Evolutionary conservation across 371 early-diverging fungal species (phyloP).

Genomic region (Mucor piriformis): DNA sequence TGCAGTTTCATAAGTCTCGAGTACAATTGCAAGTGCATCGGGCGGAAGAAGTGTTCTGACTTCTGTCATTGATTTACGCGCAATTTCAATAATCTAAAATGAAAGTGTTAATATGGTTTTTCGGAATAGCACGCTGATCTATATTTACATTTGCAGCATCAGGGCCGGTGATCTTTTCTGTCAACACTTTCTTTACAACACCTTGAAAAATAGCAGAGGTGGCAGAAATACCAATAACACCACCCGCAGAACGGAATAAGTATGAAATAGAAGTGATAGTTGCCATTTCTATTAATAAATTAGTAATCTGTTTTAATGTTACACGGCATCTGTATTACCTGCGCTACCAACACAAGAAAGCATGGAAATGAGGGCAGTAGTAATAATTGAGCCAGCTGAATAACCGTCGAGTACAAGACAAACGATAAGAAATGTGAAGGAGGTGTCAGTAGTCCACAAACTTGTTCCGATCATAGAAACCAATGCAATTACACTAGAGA

Average conservation of each 20-base stretch:
- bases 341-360: conserved; percentile 44
- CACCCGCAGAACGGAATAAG: conserved; percentile 50
- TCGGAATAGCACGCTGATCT: background rate
- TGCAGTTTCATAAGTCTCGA: conserved; percentile 44
- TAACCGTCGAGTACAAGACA: conserved; percentile 46
- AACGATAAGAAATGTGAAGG: conserved; percentile 22
- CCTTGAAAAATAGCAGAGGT: conserved; percentile 51
- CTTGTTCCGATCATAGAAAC: conserved; percentile 32
- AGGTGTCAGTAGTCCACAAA: conserved; percentile 23
- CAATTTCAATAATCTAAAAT: conserved; percentile 44
- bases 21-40: conserved; percentile 40
- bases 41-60: conserved; percentile 37
- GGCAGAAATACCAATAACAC: conserved; percentile 46
- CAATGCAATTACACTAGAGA: conserved; percentile 14
- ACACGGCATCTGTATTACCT: conserved; percentile 24
- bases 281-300: conserved; percentile 45
- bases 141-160: conserved; percentile 37
- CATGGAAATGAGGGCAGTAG: conserved; percentile 53
- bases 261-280: conserved; percentile 53
- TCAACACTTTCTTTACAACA: conserved; percentile 33
- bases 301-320: background rate
- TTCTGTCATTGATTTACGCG: conserved; percentile 49
- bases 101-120: background rate
- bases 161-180: conserved; percentile 39
- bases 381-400: conserved; percentile 46